Evolutionary conservation across 2,329 filamentous ascomycete species (phyloP).

Genomic region (Corniculantispora saksenae): DNA sequence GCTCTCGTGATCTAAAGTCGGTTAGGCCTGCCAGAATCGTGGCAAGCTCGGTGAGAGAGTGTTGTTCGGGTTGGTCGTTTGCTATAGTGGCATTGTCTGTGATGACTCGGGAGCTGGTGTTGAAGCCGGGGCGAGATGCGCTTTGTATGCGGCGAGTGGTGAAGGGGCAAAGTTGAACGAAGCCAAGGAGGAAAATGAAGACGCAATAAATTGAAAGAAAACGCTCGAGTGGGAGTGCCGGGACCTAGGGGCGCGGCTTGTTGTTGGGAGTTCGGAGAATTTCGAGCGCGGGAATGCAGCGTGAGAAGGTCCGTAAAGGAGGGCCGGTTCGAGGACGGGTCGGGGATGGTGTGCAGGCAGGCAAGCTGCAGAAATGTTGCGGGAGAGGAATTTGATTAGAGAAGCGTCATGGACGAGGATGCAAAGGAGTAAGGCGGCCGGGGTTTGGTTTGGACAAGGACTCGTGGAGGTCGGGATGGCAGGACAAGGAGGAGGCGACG

Average conservation of each 20-base stretch:
- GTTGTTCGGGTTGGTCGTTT: background rate
- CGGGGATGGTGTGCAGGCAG: background rate
- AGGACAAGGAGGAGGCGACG: background rate
- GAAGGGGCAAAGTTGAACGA: background rate
- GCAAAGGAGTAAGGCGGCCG: slow-evolving; percentile 7
- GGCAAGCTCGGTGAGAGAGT: background rate
- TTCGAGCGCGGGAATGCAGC: slow-evolving; percentile 6
- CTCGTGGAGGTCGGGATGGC: background rate
- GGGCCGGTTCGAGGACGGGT: background rate
- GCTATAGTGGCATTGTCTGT: slow-evolving; percentile 15
- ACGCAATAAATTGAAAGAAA: background rate
- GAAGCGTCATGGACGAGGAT: slow-evolving; percentile 11
- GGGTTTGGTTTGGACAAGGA: background rate
- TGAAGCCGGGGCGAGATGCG: background rate
- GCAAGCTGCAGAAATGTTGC: slow-evolving; percentile 11
- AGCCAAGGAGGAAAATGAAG: background rate
- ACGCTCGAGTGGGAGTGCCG: background rate
- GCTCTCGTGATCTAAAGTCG: background rate
- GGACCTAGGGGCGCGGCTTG: background rate
- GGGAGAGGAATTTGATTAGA: slow-evolving; percentile 12
- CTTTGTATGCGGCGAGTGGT: background rate
- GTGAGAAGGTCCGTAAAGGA: background rate
- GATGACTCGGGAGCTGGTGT: background rate
- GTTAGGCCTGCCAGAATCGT: background rate
- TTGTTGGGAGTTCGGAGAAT: background rate